These are phyloP conservation scores for Tephrocybe sp. DNA, from an alignment of 768 basidiomycete genomes.

Conservation along the genomic window DNA sequence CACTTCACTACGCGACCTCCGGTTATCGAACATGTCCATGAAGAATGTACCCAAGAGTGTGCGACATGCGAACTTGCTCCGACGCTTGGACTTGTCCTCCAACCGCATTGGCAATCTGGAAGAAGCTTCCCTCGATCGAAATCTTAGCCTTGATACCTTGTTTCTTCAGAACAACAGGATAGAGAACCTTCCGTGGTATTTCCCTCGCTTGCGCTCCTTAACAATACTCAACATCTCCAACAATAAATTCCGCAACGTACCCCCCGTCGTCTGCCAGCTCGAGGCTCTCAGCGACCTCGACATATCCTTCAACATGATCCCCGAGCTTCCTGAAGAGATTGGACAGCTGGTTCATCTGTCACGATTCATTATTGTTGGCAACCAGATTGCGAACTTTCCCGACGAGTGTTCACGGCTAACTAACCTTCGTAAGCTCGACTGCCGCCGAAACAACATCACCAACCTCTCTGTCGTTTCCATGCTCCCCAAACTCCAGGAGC, in stretches of 20 bases:
- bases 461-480: conserved; percentile 71
- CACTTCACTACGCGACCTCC: conserved; percentile 78
- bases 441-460: conserved; percentile 78
- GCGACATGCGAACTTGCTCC: conserved; percentile 69
- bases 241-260: conserved; percentile 84
- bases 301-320: conserved; percentile 91
- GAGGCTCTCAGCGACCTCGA: conserved; percentile 81
- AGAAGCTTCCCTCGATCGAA: conserved; percentile 78
- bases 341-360: conserved; percentile 69
- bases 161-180: conserved; percentile 91
- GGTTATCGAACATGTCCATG: conserved; percentile 89
- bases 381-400: conserved; percentile 75
- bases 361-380: conserved; percentile 81
- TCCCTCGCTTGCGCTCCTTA: conserved; percentile 70
- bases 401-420: conserved; percentile 53
- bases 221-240: conserved; percentile 91
- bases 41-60: conserved; percentile 89
- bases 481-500: conserved; percentile 64
- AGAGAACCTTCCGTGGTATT: conserved; percentile 82
- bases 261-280: conserved; percentile 73
- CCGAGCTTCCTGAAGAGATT: conserved; percentile 78
- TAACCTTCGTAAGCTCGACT: conserved; percentile 74
- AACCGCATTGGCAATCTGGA: conserved; percentile 91
- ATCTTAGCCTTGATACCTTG: conserved; percentile 67
- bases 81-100: conserved; percentile 84